Evolutionary conservation across 2,329 filamentous ascomycete species (phyloP).

Genomic region (Cylindrodendrum hubeiense): DNA sequence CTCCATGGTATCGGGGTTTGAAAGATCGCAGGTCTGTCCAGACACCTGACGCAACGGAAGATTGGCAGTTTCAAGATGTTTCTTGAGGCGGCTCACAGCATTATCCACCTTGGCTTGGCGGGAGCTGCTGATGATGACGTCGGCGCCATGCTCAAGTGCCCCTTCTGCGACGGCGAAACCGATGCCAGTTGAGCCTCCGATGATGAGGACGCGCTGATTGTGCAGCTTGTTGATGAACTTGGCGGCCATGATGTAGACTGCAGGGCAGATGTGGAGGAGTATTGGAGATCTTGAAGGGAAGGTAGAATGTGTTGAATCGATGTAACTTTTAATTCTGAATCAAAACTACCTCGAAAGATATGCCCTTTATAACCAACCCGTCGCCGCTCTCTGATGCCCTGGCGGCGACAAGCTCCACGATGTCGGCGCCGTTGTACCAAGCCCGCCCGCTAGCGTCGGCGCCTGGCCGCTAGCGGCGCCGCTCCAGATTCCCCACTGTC

Average conservation of each 20-base stretch:
- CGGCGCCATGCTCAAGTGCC: conserved; percentile 64
- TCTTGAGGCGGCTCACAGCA: conserved; percentile 57
- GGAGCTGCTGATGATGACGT: conserved; percentile 72
- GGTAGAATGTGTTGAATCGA: not conserved
- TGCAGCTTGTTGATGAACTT: conserved; percentile 51
- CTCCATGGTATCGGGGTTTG: conserved; percentile 32
- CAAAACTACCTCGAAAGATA: not conserved
- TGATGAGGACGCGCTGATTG: conserved; percentile 63
- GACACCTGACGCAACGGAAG: conserved; percentile 43
- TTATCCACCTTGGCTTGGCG: conserved; percentile 60
- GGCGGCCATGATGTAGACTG: conserved; percentile 32
- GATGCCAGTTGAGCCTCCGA: conserved; percentile 74
- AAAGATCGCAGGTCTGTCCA: conserved; percentile 40
- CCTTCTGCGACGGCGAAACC: conserved; percentile 72
- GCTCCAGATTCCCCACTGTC: not conserved
- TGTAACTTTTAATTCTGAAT: not conserved
- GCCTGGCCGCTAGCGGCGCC: conserved; percentile 14
- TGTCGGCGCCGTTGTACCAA: not conserved
- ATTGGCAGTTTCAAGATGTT: conserved; percentile 50
- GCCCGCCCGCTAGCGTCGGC: conserved; percentile 8
- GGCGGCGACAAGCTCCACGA: not conserved
- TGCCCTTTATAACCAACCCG: not conserved
- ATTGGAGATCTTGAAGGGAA: not conserved
- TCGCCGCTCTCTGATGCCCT: not conserved
- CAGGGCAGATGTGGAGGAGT: not conserved